Conservation (phyloP, 495 filamentous ascomycete genomes). For the Hypoxylon cercidicola region DNA sequence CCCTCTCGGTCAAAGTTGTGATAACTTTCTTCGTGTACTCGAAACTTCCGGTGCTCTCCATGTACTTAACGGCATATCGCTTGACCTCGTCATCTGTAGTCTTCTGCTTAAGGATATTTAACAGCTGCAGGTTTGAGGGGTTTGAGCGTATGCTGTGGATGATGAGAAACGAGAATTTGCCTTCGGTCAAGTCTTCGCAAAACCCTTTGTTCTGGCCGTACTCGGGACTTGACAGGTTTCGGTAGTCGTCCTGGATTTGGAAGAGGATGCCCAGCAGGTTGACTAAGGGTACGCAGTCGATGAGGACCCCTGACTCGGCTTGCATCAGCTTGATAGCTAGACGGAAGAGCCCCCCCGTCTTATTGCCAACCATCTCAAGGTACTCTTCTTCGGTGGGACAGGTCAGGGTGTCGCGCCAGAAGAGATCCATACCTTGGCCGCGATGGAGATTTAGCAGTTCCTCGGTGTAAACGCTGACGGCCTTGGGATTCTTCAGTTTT, state of each 20-base stretch:
- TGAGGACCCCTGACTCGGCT: constrained; percentile 73
- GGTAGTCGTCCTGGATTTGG: constrained; percentile 97
- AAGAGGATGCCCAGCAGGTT: constrained; percentile 93
- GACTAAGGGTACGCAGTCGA: constrained; percentile 85
- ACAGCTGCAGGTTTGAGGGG: constrained; percentile 79
- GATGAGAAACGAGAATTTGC: constrained; percentile 97
- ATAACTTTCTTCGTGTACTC: constrained; percentile 82
- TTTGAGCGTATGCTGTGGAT: constrained; percentile 92
- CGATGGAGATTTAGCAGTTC: constrained; percentile 94
- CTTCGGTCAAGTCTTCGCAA: constrained; percentile 96
- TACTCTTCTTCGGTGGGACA: constrained; percentile 97
- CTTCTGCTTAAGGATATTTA: constrained; percentile 93
- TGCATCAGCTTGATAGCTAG: constrained; percentile 97
- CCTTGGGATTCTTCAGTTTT: constrained; percentile 75
- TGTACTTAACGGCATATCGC: constrained; percentile 88
- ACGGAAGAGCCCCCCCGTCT: constrained; percentile 95
- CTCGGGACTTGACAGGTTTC: constrained; percentile 77
- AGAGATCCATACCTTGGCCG: constrained; percentile 97
- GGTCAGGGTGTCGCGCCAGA: constrained; percentile 93
- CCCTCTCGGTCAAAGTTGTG: constrained; percentile 70
- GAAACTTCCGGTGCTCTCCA: constrained; percentile 90
- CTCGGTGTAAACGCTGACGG: constrained; percentile 83
- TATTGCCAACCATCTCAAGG: constrained; percentile 98
- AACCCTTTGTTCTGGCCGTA: constrained; percentile 93
- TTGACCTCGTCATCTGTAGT: constrained; percentile 89